These are phyloP conservation scores for Setaria italica DNA, from an alignment of 202 grass and related monocot genomes.

Conservation along the genomic window DNA sequence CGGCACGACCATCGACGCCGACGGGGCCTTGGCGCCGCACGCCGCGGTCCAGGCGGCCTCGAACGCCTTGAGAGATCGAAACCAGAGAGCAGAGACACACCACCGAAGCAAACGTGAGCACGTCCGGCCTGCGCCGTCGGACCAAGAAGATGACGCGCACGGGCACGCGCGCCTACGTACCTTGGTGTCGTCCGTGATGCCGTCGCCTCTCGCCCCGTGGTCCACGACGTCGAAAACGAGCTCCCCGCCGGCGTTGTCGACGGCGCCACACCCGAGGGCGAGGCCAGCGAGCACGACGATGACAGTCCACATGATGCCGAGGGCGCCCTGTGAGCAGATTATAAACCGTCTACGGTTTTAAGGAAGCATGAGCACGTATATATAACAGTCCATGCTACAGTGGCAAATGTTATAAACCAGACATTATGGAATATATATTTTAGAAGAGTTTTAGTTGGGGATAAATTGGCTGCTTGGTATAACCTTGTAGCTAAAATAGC, in stretches of 20 bases:
- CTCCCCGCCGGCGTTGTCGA: background rate
- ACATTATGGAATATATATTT: too few species aligned
- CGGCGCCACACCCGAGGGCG: constrained; percentile 4
- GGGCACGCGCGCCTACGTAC: constrained; percentile 8
- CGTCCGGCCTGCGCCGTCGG: background rate
- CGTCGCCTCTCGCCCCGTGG: constrained; percentile 52
- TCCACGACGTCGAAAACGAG: constrained; percentile 33
- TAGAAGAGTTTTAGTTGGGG: too few species aligned
- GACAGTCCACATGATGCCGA: background rate
- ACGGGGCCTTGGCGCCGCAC: constrained; percentile 26
- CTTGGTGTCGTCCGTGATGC: constrained; percentile 48
- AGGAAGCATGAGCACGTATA: too few species aligned
- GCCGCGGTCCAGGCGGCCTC: constrained; percentile 44
- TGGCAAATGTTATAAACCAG: too few species aligned
- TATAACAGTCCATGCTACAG: too few species aligned
- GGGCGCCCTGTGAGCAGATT: constrained; percentile 19
- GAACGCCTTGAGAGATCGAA: constrained; percentile 45
- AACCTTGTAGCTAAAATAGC: too few species aligned
- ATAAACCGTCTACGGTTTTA: too few species aligned
- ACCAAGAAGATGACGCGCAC: background rate
- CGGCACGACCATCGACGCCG: constrained; percentile 34
- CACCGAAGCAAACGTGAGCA: background rate
- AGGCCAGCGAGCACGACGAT: background rate
- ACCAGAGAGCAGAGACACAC: too few species aligned
- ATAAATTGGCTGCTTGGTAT: too few species aligned